These are phyloP conservation scores for Teratosphaeria nubilosa DNA, from an alignment of 2,329 filamentous ascomycete species.

Conservation along the genomic window DNA sequence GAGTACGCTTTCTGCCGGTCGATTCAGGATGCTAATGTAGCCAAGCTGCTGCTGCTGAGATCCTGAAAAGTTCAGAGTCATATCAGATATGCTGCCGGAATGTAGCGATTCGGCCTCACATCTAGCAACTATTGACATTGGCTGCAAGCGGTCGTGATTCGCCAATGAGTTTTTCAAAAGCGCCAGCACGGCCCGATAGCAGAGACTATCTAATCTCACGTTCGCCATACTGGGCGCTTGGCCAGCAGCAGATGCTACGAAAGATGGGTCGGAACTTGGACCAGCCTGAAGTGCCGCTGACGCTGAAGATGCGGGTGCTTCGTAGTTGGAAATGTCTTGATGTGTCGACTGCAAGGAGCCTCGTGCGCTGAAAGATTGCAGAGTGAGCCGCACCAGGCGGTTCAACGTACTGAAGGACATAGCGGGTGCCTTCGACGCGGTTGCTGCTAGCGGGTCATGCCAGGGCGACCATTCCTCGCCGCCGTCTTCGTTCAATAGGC, in stretches of 20 bases:
- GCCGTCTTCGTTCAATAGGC: slow-evolving; percentile 50
- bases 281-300: neutral
- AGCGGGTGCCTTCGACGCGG: slow-evolving; percentile 22
- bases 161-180: neutral
- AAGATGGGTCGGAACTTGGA: neutral
- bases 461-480: slow-evolving; percentile 68
- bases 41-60: slow-evolving; percentile 7
- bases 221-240: neutral
- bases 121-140: neutral
- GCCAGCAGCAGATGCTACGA: neutral
- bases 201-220: neutral
- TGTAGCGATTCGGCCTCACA: neutral
- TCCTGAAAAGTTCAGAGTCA: neutral
- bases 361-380: neutral
- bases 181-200: neutral
- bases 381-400: slow-evolving; percentile 29
- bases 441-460: slow-evolving; percentile 35
- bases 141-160: neutral
- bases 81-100: neutral
- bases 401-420: slow-evolving; percentile 44
- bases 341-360: neutral
- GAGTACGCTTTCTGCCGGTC: slow-evolving; percentile 5
- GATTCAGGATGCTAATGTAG: slow-evolving; percentile 16
- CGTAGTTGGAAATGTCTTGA: neutral
- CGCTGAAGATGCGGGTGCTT: neutral